A percentile compares a stretch with the other conserved stretches of the same genome.
Evolutionary conservation across 163 green algal genomes (phyloP).

Genomic region (Scenedesmus sp.): DNA sequence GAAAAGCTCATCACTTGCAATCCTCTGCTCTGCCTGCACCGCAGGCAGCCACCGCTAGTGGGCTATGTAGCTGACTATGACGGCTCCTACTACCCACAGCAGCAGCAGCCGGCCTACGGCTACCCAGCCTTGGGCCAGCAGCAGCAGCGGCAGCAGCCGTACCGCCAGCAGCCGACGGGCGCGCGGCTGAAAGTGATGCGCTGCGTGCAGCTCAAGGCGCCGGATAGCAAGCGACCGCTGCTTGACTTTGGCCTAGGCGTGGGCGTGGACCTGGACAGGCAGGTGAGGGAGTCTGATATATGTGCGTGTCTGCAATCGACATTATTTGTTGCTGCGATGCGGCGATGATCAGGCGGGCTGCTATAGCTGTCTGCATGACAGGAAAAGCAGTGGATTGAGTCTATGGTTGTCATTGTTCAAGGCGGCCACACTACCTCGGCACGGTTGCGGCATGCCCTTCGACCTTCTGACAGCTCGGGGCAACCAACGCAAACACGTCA

Average conservation of each 20-base stretch:
- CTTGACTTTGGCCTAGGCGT: slow-evolving; percentile 66
- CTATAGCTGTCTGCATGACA: no score
- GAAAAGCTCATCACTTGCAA: no score
- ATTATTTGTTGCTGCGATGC: no score
- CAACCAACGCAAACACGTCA: no score
- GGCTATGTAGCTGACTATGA: slow-evolving; percentile 39
- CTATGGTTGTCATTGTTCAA: no score
- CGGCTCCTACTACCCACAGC: slow-evolving; percentile 37
- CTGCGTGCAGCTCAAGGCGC: slow-evolving; percentile 53
- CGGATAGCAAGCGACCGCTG: slow-evolving; percentile 50
- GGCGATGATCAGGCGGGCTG: no score
- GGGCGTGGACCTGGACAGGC: slow-evolving; percentile 63
- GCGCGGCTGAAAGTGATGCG: slow-evolving; percentile 54
- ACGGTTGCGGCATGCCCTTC: no score
- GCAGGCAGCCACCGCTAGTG: slow-evolving; percentile 35
- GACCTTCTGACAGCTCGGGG: no score
- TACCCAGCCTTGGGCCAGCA: background rate
- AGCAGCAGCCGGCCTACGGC: background rate
- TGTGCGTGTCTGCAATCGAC: no score
- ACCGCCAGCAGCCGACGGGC: slow-evolving; percentile 40
- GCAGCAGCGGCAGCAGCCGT: slow-evolving; percentile 44
- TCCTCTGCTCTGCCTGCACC: background rate
- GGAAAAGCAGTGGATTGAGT: no score
- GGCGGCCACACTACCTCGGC: no score
- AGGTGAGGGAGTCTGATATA: slow-evolving; percentile 15